Evolutionary conservation across 73 alveolate genomes (phyloP).

Genomic region (Urostyla sp.): DNA sequence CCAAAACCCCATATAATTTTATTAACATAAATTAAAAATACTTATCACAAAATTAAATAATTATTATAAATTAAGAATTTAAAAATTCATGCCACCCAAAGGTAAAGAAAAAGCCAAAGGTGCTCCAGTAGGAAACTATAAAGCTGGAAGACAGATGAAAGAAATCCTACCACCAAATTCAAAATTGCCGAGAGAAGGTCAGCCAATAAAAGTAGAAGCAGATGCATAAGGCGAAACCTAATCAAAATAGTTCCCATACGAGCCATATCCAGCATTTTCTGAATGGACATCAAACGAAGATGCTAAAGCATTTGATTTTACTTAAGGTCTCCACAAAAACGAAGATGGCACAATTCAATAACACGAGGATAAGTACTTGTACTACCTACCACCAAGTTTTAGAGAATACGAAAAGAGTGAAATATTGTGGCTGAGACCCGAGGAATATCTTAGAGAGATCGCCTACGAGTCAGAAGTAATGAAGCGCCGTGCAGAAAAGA

Average conservation of each 20-base stretch:
- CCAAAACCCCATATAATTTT: not conserved
- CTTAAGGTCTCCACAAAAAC: conserved; percentile 10
- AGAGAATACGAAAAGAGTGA: conserved; percentile 67
- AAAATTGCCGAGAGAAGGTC: conserved; percentile 82
- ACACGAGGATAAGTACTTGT: conserved; percentile 59
- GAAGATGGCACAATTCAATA: conserved; percentile 50
- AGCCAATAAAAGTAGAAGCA: conserved; percentile 64
- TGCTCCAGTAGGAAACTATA: conserved; percentile 59
- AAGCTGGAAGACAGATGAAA: conserved; percentile 66
- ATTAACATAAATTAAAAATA: not conserved
- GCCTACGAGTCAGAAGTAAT: conserved; percentile 61
- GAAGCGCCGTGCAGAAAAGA: conserved; percentile 52
- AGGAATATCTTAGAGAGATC: conserved; percentile 60
- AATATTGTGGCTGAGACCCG: conserved; percentile 72
- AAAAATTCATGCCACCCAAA: conserved; percentile 43
- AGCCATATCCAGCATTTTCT: conserved; percentile 74
- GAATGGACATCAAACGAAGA: conserved; percentile 92
- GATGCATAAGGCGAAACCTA: conserved; percentile 64
- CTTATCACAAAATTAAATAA: not conserved
- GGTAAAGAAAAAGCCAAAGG: conserved; percentile 54
- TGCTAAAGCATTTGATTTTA: conserved; percentile 69
- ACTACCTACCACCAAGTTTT: conserved; percentile 72
- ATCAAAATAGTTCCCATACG: conserved; percentile 54
- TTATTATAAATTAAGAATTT: too few species aligned
- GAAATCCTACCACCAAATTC: conserved; percentile 81